phyloP scores from a whole-genome alignment of 768 basidiomycete genomes.

The Tephrocybe sp. region DNA sequence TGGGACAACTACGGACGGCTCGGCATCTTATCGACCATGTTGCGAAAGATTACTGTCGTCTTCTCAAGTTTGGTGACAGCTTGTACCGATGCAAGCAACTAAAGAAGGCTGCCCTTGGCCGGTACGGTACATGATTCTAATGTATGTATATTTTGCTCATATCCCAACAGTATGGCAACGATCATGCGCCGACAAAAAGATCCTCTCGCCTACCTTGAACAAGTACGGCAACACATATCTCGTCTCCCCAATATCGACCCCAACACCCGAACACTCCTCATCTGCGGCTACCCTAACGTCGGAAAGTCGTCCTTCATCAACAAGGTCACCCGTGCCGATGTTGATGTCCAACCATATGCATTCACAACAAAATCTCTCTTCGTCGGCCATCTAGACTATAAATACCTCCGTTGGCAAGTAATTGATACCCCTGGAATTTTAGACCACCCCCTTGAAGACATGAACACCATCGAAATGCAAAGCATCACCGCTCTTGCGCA shows the following conservation, averaged over 20 bases:
- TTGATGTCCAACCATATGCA: constrained; percentile 98
- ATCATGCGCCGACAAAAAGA: constrained; percentile 99
- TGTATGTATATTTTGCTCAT: constrained; percentile 4
- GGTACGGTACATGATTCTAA: constrained; percentile 49
- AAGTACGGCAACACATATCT: constrained; percentile 98
- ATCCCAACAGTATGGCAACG: constrained; percentile 81
- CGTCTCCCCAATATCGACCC: constrained; percentile 98
- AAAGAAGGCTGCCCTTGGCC: constrained; percentile 94
- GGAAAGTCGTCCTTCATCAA: constrained; percentile 99
- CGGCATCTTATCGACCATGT: constrained; percentile 96
- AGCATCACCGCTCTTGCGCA: constrained; percentile 98
- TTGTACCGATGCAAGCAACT: constrained; percentile 98
- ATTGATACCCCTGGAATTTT: constrained; percentile 98
- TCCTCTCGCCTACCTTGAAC: constrained; percentile 95
- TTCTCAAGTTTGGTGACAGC: constrained; percentile 97
- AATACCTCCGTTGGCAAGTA: constrained; percentile 99
- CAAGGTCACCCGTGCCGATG: constrained; percentile 98
- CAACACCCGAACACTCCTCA: constrained; percentile 93
- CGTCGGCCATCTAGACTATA: constrained; percentile 98
- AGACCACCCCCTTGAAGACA: constrained; percentile 97
- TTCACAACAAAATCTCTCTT: constrained; percentile 99
- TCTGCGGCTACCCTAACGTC: constrained; percentile 99
- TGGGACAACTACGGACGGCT: constrained; percentile 94
- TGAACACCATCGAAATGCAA: constrained; percentile 99
- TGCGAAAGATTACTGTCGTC: constrained; percentile 93